These are phyloP conservation scores for Phytophthora palmivora DNA, from an alignment of 352 stramenopile species.

Conservation along the genomic window DNA sequence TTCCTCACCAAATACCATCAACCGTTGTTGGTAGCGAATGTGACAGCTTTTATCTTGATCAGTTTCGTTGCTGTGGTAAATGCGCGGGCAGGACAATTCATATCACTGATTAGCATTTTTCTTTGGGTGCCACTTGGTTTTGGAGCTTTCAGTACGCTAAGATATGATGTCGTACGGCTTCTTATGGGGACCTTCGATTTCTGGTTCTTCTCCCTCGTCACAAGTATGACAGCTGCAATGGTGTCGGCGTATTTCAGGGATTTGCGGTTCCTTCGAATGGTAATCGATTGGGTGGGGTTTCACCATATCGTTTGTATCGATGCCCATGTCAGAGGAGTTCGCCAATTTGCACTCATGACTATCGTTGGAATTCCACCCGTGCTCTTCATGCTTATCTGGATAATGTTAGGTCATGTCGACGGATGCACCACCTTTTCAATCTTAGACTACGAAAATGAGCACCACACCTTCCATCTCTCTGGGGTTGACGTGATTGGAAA, in stretches of 20 bases:
- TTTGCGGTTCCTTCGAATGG: slow-evolving; percentile 22
- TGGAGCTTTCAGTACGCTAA: slow-evolving; percentile 19
- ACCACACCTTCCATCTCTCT: slow-evolving; percentile 20
- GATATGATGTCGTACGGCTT: slow-evolving; percentile 4
- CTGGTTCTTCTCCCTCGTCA: slow-evolving; percentile 45
- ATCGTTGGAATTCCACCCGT: slow-evolving; percentile 23
- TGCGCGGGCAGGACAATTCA: slow-evolving; percentile 13
- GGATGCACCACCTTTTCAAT: slow-evolving; percentile 6
- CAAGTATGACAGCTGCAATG: slow-evolving; percentile 24
- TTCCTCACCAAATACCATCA: slow-evolving; percentile 26
- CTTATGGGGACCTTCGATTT: slow-evolving; percentile 44
- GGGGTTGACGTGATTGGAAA: slow-evolving; percentile 35
- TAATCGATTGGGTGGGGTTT: slow-evolving; percentile 35
- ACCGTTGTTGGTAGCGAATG: slow-evolving; percentile 30
- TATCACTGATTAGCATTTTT: slow-evolving; percentile 23
- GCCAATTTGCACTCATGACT: slow-evolving; percentile 19
- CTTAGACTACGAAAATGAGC: slow-evolving; percentile 20
- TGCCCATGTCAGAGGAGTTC: slow-evolving; percentile 29
- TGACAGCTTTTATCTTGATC: slow-evolving; percentile 26
- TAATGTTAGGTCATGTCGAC: slow-evolving; percentile 31
- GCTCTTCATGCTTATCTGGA: slow-evolving; percentile 21
- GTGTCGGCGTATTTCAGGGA: slow-evolving; percentile 33
- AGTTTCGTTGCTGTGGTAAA: slow-evolving; percentile 26
- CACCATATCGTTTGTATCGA: slow-evolving; percentile 42
- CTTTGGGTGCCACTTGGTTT: slow-evolving; percentile 32